Base-by-base conservation (phyloP, 805 yeast genomes). In the Maudiozyma serrabonitensis region DNA sequence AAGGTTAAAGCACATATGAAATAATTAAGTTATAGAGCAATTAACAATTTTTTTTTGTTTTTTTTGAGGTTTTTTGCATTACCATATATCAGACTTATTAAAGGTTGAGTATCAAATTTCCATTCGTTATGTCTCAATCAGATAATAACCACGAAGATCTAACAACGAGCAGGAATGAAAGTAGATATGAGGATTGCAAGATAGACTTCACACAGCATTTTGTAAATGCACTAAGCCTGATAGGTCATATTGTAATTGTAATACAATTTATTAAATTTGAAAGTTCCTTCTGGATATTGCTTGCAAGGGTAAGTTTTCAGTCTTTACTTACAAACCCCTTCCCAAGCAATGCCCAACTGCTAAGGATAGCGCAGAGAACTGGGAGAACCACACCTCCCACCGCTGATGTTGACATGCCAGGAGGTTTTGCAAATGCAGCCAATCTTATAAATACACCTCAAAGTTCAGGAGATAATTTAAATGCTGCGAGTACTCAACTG, bases 251-350 rank as follows among this genome's bases (percentile, higher is more conserved):
- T 2, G 19, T 59, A 15, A 61, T 64, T 31, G 47, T 58, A 11
- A 35, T 59, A 28, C 58, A 60, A 40, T 61, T 62, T 41, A 48
- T 63, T 42, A 64, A 64, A 46, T 63, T 53, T 52, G 66, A 61
- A 9, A 52, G 63, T n/a, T 54, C 57, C 1, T 49, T 59, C 7
- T 51, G 55, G 59, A 48, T 54, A 2, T 59, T 73, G 4, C 38
- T 60, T 1, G 19, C 68, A 12, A 58, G 79, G 53, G 52, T 67
- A 9, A 51, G 64, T 4, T 61, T 69, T 1, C 78, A 75, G 42
- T 60, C 70, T 6, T 55, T 73, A 19, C 47, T 74, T 28, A 51
- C 70, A 0, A 64, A 68, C 21, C 76, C 79, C 0, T 76, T 75
- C 47, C 73, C 75, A 0, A 46, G 61, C 13, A 60, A 63, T 23